Percentiles rank a stretch among this genome's conserved stretches.
phyloP scores from a whole-genome alignment of 177 flowering plant genomes.

The Vitis hybrid region DNA sequence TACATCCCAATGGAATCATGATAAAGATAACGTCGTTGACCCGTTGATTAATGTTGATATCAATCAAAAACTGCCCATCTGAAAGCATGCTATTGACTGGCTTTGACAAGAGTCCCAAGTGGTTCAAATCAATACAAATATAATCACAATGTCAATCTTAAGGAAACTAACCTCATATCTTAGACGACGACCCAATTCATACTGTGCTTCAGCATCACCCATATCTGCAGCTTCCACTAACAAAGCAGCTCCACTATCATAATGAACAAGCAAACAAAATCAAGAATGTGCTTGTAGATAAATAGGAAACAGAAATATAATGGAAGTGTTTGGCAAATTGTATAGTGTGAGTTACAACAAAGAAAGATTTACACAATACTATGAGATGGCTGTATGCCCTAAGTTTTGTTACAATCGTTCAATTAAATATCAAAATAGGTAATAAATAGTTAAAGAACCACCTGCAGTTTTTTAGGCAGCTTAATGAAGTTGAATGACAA shows the following conservation, averaged over 20 bases:
- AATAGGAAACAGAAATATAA: too few relatives aligned
- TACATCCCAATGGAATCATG: too few relatives aligned
- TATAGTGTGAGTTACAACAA: neutral
- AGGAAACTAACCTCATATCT: slow-evolving; percentile 68
- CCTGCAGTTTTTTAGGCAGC: too few relatives aligned
- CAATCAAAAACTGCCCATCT: too few relatives aligned
- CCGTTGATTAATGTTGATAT: too few relatives aligned
- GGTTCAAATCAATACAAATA: neutral
- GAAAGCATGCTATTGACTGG: neutral
- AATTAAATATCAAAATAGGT: too few relatives aligned
- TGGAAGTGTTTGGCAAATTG: too few relatives aligned
- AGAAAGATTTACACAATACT: neutral
- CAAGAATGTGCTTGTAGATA: too few relatives aligned
- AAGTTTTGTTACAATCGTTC: too few relatives aligned
- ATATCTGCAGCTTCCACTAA: slow-evolving; percentile 94
- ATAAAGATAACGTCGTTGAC: too few relatives aligned
- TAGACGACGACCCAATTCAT: slow-evolving; percentile 74
- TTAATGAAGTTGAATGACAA: neutral
- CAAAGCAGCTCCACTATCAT: slow-evolving; percentile 86
- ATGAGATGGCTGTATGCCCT: neutral
- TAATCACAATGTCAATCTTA: neutral
- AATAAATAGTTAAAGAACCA: too few relatives aligned
- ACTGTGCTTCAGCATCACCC: slow-evolving; percentile 91
- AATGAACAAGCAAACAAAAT: slow-evolving; percentile 4
- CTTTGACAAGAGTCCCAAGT: neutral